Conservation (phyloP, 805 yeast species). For the Saccharomyces kudriavzevii region DNA sequence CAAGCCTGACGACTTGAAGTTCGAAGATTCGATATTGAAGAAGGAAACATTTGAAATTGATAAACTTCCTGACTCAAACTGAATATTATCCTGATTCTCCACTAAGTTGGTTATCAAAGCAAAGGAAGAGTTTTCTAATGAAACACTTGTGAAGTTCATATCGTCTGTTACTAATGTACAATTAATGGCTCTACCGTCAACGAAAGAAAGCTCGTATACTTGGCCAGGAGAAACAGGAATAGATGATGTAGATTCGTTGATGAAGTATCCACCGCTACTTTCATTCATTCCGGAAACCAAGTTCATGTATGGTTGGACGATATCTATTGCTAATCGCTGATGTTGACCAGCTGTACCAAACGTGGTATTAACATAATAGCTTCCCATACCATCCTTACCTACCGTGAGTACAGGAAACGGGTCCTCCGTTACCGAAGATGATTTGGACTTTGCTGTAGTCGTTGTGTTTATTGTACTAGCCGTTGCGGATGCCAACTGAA, state of each 20-base stretch:
- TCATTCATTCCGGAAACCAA: conserved; percentile 16
- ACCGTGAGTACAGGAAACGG: conserved; percentile 18
- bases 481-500: neutral
- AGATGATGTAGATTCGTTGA: conserved; percentile 15
- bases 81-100: neutral
- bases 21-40: conserved; percentile 32
- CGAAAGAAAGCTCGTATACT: conserved; percentile 14
- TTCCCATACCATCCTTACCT: conserved; percentile 16
- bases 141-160: conserved; percentile 11
- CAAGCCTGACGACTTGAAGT: conserved; percentile 33
- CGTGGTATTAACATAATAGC: conserved; percentile 29
- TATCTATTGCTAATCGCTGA: conserved; percentile 30
- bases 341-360: conserved; percentile 30
- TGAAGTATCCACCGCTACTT: conserved; percentile 7
- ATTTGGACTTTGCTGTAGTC: neutral
- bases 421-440: neutral
- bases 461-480: neutral
- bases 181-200: conserved; percentile 19
- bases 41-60: conserved; percentile 29
- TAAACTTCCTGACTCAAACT: conserved; percentile 1
- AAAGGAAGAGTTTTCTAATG: neutral
- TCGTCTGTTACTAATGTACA: conserved; percentile 21
- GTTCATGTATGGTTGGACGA: conserved; percentile 35
- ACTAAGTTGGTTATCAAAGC: neutral
- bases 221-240: conserved; percentile 3